phyloP scores from a whole-genome alignment of 345 rosid genomes.

The Pistacia atlantica region DNA sequence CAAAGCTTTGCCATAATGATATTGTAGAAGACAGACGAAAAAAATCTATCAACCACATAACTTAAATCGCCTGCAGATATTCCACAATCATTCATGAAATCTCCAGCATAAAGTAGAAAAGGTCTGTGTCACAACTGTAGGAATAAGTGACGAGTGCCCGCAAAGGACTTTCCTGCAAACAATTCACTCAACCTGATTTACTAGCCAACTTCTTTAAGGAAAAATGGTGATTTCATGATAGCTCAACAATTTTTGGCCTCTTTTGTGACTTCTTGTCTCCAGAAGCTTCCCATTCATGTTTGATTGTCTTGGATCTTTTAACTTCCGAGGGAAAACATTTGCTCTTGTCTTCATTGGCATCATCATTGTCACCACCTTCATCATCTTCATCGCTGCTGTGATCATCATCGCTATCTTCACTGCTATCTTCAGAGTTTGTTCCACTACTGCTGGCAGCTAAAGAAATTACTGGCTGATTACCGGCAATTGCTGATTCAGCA shows the following conservation, averaged over 20 bases:
- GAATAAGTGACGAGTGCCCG: no score
- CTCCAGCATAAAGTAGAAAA: not conserved
- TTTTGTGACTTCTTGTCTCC: constrained; percentile 30
- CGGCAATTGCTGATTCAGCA: constrained; percentile 73
- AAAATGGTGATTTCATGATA: constrained; percentile 27
- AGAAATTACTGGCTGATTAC: constrained; percentile 36
- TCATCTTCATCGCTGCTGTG: not conserved
- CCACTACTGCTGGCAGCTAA: constrained; percentile 32
- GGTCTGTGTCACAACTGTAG: not conserved
- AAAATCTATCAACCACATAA: not conserved
- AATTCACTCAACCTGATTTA: not conserved
- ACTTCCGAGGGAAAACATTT: constrained; percentile 1
- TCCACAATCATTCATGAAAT: not conserved
- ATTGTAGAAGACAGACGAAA: not conserved
- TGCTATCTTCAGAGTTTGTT: constrained; percentile 43
- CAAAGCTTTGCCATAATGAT: not conserved
- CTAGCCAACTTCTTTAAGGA: not conserved
- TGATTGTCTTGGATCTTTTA: constrained; percentile 13
- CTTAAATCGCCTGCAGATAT: not conserved
- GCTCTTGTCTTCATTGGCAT: constrained; percentile 5
- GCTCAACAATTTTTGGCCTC: constrained; percentile 51
- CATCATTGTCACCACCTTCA: constrained; percentile 11
- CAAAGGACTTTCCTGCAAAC: no score
- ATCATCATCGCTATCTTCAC: constrained; percentile 26
- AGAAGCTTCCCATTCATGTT: constrained; percentile 17